These are phyloP conservation scores for Patellifolia procumbens DNA, from an alignment of 179 eudicot genomes.

Conservation along the genomic window DNA sequence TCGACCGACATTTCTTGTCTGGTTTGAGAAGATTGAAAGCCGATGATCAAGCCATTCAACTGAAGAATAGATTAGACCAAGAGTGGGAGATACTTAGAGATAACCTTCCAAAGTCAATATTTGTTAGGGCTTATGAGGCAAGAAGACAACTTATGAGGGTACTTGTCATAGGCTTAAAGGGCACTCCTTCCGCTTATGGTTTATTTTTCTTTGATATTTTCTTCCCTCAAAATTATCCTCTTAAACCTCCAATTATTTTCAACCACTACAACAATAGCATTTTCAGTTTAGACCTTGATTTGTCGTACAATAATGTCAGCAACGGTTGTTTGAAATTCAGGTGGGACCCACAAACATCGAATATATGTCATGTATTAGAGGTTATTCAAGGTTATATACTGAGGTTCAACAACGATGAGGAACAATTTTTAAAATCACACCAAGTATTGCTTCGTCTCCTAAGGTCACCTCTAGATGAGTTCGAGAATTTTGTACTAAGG, in stretches of 20 bases:
- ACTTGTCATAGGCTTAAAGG: conserved; percentile 29
- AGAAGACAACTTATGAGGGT: conserved; percentile 44
- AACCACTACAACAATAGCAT: conserved; percentile 18
- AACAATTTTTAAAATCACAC: conserved; percentile 25
- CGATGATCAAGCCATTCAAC: neutral
- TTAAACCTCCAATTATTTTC: conserved; percentile 27
- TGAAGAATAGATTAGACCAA: conserved; percentile 19
- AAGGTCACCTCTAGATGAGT: conserved; percentile 27
- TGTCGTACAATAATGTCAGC: neutral
- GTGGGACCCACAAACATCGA: conserved; percentile 24
- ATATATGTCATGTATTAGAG: conserved; percentile 8
- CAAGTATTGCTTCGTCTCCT: conserved; percentile 29
- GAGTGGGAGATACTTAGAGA: no score
- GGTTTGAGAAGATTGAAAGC: neutral
- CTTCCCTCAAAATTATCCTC: conserved; percentile 40
- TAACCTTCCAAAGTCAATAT: conserved; percentile 36
- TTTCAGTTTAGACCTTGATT: neutral
- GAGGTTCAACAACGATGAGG: conserved; percentile 5
- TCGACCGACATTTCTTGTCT: neutral
- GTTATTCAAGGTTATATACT: conserved; percentile 10
- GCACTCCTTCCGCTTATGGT: no score
- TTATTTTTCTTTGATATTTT: conserved; percentile 47
- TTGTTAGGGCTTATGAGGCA: conserved; percentile 30
- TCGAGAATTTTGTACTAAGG: conserved; percentile 44
- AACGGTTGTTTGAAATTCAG: neutral